Conservation (phyloP, 345 rosid genomes). For the Durio zibethinus region DNA sequence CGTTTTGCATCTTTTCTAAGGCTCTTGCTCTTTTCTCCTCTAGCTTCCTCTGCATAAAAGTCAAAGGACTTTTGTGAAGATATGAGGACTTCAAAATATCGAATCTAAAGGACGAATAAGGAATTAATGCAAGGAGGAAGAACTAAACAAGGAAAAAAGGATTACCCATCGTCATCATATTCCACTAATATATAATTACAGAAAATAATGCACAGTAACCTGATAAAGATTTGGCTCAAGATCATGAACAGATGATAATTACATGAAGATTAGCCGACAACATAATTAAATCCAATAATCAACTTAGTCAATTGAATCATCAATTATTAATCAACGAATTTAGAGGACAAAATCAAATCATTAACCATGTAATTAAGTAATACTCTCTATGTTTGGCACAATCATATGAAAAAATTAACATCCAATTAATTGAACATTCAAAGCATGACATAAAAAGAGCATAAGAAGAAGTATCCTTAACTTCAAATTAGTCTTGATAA, state of each 20-base stretch:
- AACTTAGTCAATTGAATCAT: not conserved
- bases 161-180: not conserved
- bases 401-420: not conserved
- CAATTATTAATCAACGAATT: not conserved
- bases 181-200: not conserved
- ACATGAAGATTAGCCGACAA: too few species aligned
- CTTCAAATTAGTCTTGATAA: not conserved
- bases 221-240: not conserved
- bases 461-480: not conserved
- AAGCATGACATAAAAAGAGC: not conserved
- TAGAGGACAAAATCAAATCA: not conserved
- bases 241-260: not conserved
- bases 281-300: not conserved
- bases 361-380: not conserved
- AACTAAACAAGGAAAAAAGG: not conserved
- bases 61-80: not conserved
- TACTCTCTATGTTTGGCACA: not conserved
- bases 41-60: constrained; percentile 68
- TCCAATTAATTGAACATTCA: not conserved
- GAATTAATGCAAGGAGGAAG: not conserved
- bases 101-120: not conserved
- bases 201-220: not conserved
- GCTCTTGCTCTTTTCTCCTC: constrained; percentile 91
- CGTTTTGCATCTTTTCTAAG: constrained; percentile 83
- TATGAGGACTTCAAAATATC: too few species aligned